Conservation (phyloP, 2,329 filamentous ascomycete species). For the Penicillium italicum region DNA sequence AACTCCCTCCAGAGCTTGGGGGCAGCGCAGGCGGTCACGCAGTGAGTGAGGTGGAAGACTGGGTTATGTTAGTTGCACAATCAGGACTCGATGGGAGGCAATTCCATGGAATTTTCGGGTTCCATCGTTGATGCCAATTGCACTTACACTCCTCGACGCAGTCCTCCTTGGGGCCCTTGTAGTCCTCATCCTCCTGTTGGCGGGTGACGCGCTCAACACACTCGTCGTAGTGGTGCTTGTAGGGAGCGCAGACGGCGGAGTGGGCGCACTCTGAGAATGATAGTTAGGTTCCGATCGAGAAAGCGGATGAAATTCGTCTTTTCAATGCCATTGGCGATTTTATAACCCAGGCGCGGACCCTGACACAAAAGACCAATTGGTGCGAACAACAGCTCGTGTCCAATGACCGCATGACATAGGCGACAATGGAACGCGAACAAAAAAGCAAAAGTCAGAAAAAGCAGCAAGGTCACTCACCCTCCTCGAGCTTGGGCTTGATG, state of each 20-base stretch:
- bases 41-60: slow-evolving; percentile 99
- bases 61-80: slow-evolving; percentile 16
- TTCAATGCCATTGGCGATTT: slow-evolving; percentile 16
- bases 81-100: neutral
- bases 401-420: neutral
- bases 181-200: slow-evolving; percentile 64
- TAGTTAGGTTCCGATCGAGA: slow-evolving; percentile 6
- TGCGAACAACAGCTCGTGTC: slow-evolving; percentile 1
- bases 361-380: neutral
- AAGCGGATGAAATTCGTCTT: neutral
- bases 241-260: slow-evolving; percentile 75
- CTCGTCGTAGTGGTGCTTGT: slow-evolving; percentile 98
- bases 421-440: neutral
- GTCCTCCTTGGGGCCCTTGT: slow-evolving; percentile 78
- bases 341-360: slow-evolving; percentile 3
- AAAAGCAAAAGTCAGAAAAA: neutral
- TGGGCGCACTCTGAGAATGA: slow-evolving; percentile 73
- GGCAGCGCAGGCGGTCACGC: slow-evolving; percentile 85
- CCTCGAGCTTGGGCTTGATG: slow-evolving; percentile 81
- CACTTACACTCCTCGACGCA: slow-evolving; percentile 98
- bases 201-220: slow-evolving; percentile 89
- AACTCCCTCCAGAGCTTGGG: slow-evolving; percentile 92
- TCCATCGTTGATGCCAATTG: neutral
- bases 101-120: neutral
- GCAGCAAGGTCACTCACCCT: slow-evolving; percentile 64